Evolutionary conservation across 805 yeast species (phyloP).

Genomic region (Schwanniomyces pseudopolymorphus): DNA sequence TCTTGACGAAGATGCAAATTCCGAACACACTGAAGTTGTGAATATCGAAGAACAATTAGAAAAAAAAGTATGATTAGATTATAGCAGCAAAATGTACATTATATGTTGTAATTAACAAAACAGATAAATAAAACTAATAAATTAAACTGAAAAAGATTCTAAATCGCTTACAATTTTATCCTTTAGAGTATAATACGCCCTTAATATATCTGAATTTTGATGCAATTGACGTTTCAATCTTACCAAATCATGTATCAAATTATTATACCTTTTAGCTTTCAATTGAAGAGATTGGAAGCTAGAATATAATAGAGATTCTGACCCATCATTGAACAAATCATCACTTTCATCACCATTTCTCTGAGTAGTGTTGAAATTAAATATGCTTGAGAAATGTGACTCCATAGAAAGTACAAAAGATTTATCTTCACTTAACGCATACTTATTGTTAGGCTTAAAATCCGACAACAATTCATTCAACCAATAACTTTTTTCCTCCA

Average conservation of each 20-base stretch:
- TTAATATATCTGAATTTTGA: neutral
- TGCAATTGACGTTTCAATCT: neutral
- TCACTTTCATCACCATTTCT: conserved; percentile 4
- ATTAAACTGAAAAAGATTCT: neutral
- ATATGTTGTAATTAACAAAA: too few species aligned
- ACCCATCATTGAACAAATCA: conserved; percentile 6
- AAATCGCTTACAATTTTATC: conserved; percentile 3
- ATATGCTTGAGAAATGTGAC: conserved; percentile 27
- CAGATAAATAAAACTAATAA: too few species aligned
- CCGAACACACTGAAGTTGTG: neutral
- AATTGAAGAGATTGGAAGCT: neutral
- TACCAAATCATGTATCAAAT: neutral
- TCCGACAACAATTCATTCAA: conserved; percentile 9
- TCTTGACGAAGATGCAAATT: conserved; percentile 11
- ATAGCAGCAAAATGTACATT: too few species aligned
- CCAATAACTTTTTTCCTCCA: conserved; percentile 24
- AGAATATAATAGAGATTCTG: neutral
- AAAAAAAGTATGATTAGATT: conserved; percentile 1
- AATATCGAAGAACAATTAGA: conserved; percentile 1
- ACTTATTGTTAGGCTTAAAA: neutral
- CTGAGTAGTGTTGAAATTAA: conserved; percentile 12
- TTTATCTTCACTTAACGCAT: neutral
- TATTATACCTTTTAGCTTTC: neutral
- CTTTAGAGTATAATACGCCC: neutral
- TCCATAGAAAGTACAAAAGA: conserved; percentile 20